Evolutionary conservation across 352 stramenopile genomes (phyloP).

Genomic region (Lagenidium sp.): DNA sequence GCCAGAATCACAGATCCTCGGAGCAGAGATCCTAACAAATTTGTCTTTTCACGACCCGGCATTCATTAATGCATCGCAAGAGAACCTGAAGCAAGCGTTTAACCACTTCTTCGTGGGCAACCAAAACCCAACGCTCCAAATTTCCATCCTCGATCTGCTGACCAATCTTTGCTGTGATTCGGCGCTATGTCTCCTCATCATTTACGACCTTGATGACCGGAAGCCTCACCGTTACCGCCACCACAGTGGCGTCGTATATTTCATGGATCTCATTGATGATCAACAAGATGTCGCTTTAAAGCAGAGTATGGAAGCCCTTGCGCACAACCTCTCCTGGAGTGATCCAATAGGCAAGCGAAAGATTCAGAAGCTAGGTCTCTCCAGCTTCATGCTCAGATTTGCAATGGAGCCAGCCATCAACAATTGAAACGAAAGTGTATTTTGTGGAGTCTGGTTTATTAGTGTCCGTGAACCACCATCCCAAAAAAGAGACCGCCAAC

Average conservation of each 20-base stretch:
- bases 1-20: slow-evolving; percentile 3
- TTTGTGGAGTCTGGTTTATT: no score
- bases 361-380: slow-evolving; percentile 62
- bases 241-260: slow-evolving; percentile 54
- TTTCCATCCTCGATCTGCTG: slow-evolving; percentile 45
- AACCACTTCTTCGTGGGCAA: slow-evolving; percentile 21
- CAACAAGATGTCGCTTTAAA: slow-evolving; percentile 26
- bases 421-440: no score
- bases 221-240: slow-evolving; percentile 23
- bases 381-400: slow-evolving; percentile 50
- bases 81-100: slow-evolving; percentile 19
- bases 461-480: no score
- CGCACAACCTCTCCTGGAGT: slow-evolving; percentile 71
- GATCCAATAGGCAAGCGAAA: slow-evolving; percentile 51
- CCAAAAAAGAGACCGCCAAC: no score
- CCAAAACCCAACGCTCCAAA: slow-evolving; percentile 12
- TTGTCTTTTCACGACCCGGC: slow-evolving; percentile 6
- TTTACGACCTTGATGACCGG: slow-evolving; percentile 60
- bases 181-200: slow-evolving; percentile 33
- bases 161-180: slow-evolving; percentile 50
- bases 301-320: slow-evolving; percentile 50
- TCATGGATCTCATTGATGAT: slow-evolving; percentile 36
- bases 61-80: slow-evolving; percentile 12
- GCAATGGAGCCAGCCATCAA: slow-evolving; percentile 25
- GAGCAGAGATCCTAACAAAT: slow-evolving; percentile 13